phyloP scores from a whole-genome alignment of 495 filamentous ascomycete genomes.

The Neurospora tetrasperma region DNA sequence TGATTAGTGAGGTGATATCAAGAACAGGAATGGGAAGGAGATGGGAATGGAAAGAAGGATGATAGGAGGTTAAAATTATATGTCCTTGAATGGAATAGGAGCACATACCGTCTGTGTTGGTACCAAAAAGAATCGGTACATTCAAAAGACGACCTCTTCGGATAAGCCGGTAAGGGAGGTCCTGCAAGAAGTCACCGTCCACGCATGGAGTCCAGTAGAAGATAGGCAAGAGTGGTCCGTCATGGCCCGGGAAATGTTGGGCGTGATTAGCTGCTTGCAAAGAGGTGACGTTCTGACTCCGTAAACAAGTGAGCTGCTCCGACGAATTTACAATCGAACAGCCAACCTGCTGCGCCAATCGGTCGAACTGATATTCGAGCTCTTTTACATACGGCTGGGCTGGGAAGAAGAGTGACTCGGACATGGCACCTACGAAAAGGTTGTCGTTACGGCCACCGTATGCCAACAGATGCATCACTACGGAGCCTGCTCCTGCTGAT shows the following conservation, averaged over 20 bases:
- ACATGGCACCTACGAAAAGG: slow-evolving; percentile 32
- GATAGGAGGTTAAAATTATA: background rate
- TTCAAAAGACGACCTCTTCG: slow-evolving; percentile 16
- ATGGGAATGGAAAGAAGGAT: no score
- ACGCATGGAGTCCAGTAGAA: slow-evolving; percentile 49
- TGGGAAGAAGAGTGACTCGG: slow-evolving; percentile 37
- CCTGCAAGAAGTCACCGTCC: slow-evolving; percentile 47
- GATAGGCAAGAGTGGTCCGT: slow-evolving; percentile 37
- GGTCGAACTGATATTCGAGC: slow-evolving; percentile 35
- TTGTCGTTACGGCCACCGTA: slow-evolving; percentile 33
- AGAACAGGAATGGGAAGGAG: background rate
- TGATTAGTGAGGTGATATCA: background rate
- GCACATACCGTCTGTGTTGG: slow-evolving; percentile 30
- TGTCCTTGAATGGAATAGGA: background rate
- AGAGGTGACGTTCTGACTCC: slow-evolving; percentile 30
- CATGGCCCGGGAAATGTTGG: slow-evolving; percentile 33
- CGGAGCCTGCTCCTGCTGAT: slow-evolving; percentile 59
- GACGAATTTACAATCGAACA: slow-evolving; percentile 9
- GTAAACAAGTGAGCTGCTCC: slow-evolving; percentile 40
- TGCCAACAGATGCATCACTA: slow-evolving; percentile 56
- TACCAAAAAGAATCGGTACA: slow-evolving; percentile 30
- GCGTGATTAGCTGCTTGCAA: slow-evolving; percentile 45
- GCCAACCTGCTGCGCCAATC: slow-evolving; percentile 18
- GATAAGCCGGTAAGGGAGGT: slow-evolving; percentile 24
- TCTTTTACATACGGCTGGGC: slow-evolving; percentile 28